A percentile compares a stretch with the other conserved stretches of the same genome.
Conservation (phyloP, 2,329 filamentous ascomycete species). For the Apiospora aurea region DNA sequence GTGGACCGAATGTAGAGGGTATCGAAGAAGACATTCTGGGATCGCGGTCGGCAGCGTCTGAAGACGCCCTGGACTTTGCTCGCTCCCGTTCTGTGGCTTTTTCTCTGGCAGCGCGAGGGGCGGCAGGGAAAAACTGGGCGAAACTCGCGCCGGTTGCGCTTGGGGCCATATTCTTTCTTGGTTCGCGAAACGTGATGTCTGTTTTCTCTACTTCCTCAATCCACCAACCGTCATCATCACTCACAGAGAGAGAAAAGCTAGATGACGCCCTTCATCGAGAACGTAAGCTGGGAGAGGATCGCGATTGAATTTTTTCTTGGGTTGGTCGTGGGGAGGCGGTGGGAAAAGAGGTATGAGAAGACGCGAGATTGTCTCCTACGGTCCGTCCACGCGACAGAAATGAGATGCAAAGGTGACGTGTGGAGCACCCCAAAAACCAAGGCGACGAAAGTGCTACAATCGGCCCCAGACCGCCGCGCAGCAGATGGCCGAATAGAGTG, state of each 20-base stretch:
- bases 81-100: conserved; percentile 68
- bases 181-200: conserved; percentile 60
- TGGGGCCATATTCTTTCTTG: conserved; percentile 58
- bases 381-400: conserved; percentile 43
- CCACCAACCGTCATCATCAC: conserved; percentile 62
- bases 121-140: conserved; percentile 85
- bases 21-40: conserved; percentile 36
- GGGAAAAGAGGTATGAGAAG: conserved; percentile 37
- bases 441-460: conserved; percentile 14
- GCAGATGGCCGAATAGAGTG: not conserved
- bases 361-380: conserved; percentile 34
- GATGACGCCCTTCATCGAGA: conserved; percentile 47
- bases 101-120: conserved; percentile 70
- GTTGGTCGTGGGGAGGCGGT: conserved; percentile 26
- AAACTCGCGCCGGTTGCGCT: conserved; percentile 81
- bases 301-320: conserved; percentile 33
- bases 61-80: conserved; percentile 55
- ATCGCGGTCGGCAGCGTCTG: conserved; percentile 38
- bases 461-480: conserved; percentile 6
- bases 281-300: conserved; percentile 29
- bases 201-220: conserved; percentile 57
- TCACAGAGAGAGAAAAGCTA: conserved; percentile 42
- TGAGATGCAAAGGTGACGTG: conserved; percentile 43
- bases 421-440: conserved; percentile 36
- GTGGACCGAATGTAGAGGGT: conserved; percentile 31